These are phyloP conservation scores for Hypoxylon sp. DNA, from an alignment of 2,329 filamentous ascomycete genomes.

Conservation along the genomic window DNA sequence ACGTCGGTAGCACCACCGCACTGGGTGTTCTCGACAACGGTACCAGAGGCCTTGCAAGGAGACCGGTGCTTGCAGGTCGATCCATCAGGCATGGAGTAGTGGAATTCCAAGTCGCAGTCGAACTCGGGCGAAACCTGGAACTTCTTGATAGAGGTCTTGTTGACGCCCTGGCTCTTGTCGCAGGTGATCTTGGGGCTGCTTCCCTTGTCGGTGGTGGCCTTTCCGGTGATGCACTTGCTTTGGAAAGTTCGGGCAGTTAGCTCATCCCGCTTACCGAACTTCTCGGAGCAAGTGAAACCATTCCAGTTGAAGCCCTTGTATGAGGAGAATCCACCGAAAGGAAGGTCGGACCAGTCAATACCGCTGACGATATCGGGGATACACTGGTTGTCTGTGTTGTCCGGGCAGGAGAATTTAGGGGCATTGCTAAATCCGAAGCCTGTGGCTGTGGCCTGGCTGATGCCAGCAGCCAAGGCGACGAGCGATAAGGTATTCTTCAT, in stretches of 20 bases:
- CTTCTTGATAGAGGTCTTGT: conserved; percentile 80
- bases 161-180: conserved; percentile 58
- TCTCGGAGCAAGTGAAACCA: conserved; percentile 78
- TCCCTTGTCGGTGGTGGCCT: conserved; percentile 61
- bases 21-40: conserved; percentile 83
- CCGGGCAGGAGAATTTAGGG: conserved; percentile 74
- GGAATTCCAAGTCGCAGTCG: conserved; percentile 85
- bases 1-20: conserved; percentile 93
- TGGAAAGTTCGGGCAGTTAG: conserved; percentile 66
- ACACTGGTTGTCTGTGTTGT: conserved; percentile 84
- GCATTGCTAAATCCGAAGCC: conserved; percentile 53
- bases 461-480: conserved; percentile 66
- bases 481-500: conserved; percentile 69
- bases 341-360: conserved; percentile 79
- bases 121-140: conserved; percentile 82
- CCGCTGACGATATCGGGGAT: conserved; percentile 76
- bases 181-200: conserved; percentile 72
- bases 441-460: conserved; percentile 66
- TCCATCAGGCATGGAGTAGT: conserved; percentile 89
- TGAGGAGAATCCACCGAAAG: conserved; percentile 70
- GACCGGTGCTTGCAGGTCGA: conserved; percentile 84
- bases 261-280: conserved; percentile 70
- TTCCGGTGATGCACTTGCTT: conserved; percentile 73
- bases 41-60: conserved; percentile 76
- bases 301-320: conserved; percentile 83